Evolutionary conservation across 176 grass and related monocot species (phyloP).

Genomic region (Aegilops tauschii): DNA sequence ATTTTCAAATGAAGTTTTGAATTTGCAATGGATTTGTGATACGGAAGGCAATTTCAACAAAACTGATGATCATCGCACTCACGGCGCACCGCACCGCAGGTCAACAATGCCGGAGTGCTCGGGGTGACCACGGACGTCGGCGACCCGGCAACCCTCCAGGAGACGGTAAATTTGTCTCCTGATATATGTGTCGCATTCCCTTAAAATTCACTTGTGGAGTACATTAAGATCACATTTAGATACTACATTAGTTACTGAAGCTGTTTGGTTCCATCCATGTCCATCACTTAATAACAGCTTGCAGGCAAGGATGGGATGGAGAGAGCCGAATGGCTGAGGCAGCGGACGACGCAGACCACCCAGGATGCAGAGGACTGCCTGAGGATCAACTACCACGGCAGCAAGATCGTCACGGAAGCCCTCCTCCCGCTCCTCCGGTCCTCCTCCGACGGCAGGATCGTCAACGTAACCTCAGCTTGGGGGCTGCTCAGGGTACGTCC

Average conservation of each 20-base stretch:
- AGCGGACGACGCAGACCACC: slow-evolving; percentile 18
- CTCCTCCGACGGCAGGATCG: slow-evolving; percentile 44
- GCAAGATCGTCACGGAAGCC: slow-evolving; percentile 46
- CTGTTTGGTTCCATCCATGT: background rate
- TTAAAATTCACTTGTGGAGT: too few species aligned
- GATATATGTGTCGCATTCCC: too few species aligned
- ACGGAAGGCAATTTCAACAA: background rate
- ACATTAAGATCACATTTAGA: too few species aligned
- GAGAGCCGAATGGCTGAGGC: slow-evolving; percentile 21
- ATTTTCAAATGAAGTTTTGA: background rate
- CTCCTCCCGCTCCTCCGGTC: slow-evolving; percentile 43
- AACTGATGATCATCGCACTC: background rate
- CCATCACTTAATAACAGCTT: background rate
- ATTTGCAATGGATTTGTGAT: background rate
- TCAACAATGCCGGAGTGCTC: slow-evolving; percentile 30
- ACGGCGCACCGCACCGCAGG: background rate
- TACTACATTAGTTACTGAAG: background rate
- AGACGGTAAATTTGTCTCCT: background rate
- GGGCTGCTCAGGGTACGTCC: slow-evolving; percentile 35
- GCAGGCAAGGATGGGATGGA: background rate
- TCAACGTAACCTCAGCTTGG: slow-evolving; percentile 41
- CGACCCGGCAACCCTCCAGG: background rate
- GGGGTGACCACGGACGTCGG: slow-evolving; percentile 25
- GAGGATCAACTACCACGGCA: slow-evolving; percentile 54
- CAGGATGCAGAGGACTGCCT: slow-evolving; percentile 51